Evolutionary conservation across 768 basidiomycete species (phyloP), one percentile per base, ranked within the genome.

Genomic region (Butyriboletus loyo): DNA sequence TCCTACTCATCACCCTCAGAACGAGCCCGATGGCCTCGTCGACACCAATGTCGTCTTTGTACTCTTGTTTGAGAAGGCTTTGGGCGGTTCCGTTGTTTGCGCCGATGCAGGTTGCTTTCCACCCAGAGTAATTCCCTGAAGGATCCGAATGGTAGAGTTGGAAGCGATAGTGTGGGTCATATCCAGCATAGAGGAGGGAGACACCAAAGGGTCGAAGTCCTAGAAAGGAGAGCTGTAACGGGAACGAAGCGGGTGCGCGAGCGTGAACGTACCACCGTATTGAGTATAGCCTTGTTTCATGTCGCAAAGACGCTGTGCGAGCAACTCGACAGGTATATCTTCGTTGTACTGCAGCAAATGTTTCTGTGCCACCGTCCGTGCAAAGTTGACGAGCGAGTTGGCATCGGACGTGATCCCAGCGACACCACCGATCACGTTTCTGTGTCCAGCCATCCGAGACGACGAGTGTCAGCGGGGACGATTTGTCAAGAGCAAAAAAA

Each of bases 251-350:
- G 3, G 21, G 5, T n/a, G 31, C 5, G 11, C 31, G 7, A 19
- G 35, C 0, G 5, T 2, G n/a, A 35, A 51, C 80, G 55, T 59
- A 89, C 93, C 95, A 76, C 96, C 95, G 58, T 84, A 95, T 65
- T 98, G 96, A 35, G 96, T 98, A 68, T 98, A 98, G 8, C 94
- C 94, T 69, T 99, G 97, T 76, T 99, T 99, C 77, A 96, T 83
- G 73, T 99, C 91, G 64, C 96, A 98, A 53, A 99, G 73, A 50
- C 88, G 80, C 67, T 98, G 94, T 13, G 94, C 89, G 50, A 99
- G 85, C 62, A 96, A 76, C 71, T 99, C 97, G 28, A 98, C 97
- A 6, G 96, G 96, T 60, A 99, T 98, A 67, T 97, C 95, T 71
- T 98, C 92, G 65, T 98, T 92, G 76, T 97, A 99, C 45, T 77